A percentile compares a stretch with the other conserved stretches of the same genome.
These are phyloP conservation scores for Trichoderma reesei DNA, from an alignment of 495 filamentous ascomycete species.

Conservation along the genomic window DNA sequence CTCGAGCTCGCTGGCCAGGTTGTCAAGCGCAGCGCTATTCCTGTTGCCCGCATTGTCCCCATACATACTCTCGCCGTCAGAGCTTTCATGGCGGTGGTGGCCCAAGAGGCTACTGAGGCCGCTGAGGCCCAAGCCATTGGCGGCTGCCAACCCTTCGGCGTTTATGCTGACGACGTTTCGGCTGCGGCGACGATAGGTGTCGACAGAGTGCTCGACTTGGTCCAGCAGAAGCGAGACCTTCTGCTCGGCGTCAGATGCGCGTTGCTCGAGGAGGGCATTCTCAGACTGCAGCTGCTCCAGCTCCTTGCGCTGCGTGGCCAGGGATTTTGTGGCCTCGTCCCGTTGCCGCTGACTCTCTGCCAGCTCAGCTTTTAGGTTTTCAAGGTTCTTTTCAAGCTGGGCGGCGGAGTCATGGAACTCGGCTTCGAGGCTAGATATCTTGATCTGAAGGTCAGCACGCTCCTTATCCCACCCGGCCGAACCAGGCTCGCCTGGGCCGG, in stretches of 20 bases:
- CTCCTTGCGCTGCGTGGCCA: constrained; percentile 52
- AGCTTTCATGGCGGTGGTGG: constrained; percentile 51
- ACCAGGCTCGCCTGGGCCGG: constrained; percentile 23
- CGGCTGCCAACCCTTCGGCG: constrained; percentile 18
- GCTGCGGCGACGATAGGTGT: constrained; percentile 76
- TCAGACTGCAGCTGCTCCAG: constrained; percentile 74
- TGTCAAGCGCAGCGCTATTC: constrained; percentile 81
- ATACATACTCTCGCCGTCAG: constrained; percentile 42
- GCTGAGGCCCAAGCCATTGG: constrained; percentile 21
- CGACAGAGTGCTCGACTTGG: constrained; percentile 86
- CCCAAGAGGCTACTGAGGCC: constrained; percentile 14
- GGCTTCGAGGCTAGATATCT: constrained; percentile 56
- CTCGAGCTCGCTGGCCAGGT: constrained; percentile 83
- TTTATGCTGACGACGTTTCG: constrained; percentile 26
- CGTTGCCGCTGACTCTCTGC: constrained; percentile 55
- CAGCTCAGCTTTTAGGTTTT: constrained; percentile 56
- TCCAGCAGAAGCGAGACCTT: constrained; percentile 88
- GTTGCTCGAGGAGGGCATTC: constrained; percentile 65
- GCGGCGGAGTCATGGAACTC: constrained; percentile 54
- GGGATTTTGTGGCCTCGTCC: constrained; percentile 49
- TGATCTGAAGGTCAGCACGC: constrained; percentile 52
- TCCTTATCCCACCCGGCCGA: constrained; percentile 65
- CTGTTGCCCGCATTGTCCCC: constrained; percentile 41
- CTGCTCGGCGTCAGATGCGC: constrained; percentile 81
- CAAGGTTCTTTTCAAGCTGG: constrained; percentile 63